A percentile compares a stretch with the other conserved stretches of the same genome.
Conservation (phyloP, 768 basidiomycete genomes). For the Lyophyllum atratum region DNA sequence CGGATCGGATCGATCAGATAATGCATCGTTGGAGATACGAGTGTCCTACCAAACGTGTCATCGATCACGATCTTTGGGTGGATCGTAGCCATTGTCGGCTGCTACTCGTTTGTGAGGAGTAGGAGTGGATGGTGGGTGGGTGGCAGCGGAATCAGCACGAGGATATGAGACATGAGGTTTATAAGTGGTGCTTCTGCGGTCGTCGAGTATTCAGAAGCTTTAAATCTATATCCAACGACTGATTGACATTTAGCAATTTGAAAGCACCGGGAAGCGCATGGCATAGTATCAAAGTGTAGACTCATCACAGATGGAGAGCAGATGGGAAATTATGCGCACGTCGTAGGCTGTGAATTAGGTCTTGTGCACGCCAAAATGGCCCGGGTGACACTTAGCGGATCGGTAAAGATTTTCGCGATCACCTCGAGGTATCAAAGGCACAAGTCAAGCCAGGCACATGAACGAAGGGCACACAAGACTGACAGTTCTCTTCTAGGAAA, state of each 20-base stretch:
- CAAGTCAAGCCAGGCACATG: background rate
- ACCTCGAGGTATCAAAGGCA: background rate
- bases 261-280: background rate
- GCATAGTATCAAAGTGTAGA: background rate
- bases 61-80: slow-evolving; percentile 13
- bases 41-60: slow-evolving; percentile 24
- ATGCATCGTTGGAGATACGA: background rate
- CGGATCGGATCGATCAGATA: slow-evolving; percentile 4
- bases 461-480: background rate
- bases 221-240: background rate
- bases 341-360: background rate
- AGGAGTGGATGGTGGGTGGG: background rate
- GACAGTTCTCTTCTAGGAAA: background rate
- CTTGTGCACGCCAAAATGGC: background rate
- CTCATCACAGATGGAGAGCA: background rate
- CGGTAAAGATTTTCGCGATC: background rate
- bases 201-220: background rate
- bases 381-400: background rate
- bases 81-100: slow-evolving; percentile 1
- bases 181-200: slow-evolving; percentile 1
- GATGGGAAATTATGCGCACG: background rate
- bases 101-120: background rate
- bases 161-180: background rate
- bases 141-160: background rate
- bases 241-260: background rate